Evolutionary conservation across 345 rosid genomes (phyloP), one percentile per base, ranked within the genome.

Genomic region (Citrus trifoliata): DNA sequence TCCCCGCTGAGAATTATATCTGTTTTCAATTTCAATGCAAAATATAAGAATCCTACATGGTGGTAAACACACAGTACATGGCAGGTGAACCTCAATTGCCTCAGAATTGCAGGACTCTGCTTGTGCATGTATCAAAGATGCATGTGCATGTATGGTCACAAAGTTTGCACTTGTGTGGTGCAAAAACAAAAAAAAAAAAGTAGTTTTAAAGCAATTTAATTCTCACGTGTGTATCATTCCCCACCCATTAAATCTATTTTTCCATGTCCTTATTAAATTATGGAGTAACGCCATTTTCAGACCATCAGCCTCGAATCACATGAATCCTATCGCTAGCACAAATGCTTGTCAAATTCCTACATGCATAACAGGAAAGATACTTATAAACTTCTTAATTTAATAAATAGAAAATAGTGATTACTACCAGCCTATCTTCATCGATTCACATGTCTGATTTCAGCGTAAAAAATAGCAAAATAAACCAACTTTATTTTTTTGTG

Each of bases 1-100:
- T 92, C 89, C 82, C 85, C 87, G 82, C 91, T 84, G 66, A 88
- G 85, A 35, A 93, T 88, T 81, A 91, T 93, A 86, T 90, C 99
- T 96, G 91, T 68, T 87, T 86, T 69, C 85, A 90, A 82, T 67
- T 77, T 80, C 81, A 82, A 79, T 60, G 42, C 75, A 82, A 72
- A 35, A 64, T 42, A 75, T 51, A 42, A 75, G 66, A 74, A 32
- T 37, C 61, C 48, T 6, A n/a, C 33, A 51, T 16, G 56, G 10
- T 38, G 46, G 16, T 37, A 51, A 55, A 18, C 30, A 18, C 37
- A 67, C 19, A 51, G 42, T 14, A 67, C 48, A 7, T 16, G 55
- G 27, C 79, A 76, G 35, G 51, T 55, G 30, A 33, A 58, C 25
- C 56, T 67, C 51, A 37, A 59, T 38, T 75, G 28, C 63, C 51